phyloP scores from a whole-genome alignment of 1,284 basidiomycete genomes.

The Puccinia novopanici region DNA sequence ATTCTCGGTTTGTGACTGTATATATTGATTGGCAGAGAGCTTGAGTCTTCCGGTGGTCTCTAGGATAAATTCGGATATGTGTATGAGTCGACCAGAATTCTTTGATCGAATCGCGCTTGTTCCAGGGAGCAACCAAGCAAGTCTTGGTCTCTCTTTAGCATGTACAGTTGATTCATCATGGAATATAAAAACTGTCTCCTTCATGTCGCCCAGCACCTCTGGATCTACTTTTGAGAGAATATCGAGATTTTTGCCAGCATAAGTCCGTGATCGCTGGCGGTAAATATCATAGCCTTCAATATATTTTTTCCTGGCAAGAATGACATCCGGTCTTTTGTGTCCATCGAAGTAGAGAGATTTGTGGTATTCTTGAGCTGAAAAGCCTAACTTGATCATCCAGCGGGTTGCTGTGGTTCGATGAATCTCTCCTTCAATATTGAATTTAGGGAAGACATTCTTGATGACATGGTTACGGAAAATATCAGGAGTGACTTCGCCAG shows the following conservation, averaged over 20 bases:
- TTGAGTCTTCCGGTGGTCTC: constrained; percentile 13
- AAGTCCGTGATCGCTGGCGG: neutral
- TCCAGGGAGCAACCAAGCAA: constrained; percentile 12
- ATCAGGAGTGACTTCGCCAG: too few relatives aligned
- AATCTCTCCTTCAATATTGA: neutral
- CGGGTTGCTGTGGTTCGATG: neutral
- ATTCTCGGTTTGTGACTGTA: neutral
- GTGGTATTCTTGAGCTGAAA: neutral
- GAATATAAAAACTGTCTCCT: constrained; percentile 20
- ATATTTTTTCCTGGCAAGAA: neutral
- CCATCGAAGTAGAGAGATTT: neutral
- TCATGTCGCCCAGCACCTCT: neutral
- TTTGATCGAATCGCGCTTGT: constrained; percentile 11
- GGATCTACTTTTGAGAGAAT: neutral
- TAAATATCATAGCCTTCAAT: neutral
- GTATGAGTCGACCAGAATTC: neutral
- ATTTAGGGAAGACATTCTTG: too few relatives aligned
- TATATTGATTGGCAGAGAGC: neutral
- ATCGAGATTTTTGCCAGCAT: neutral
- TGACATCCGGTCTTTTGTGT: too few relatives aligned
- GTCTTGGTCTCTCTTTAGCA: constrained; percentile 1
- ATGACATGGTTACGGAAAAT: too few relatives aligned
- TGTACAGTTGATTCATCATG: constrained; percentile 19
- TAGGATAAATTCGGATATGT: constrained; percentile 20
- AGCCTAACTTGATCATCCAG: neutral